Base-by-base conservation (phyloP, 1,284 basidiomycete genomes). In the Irpex sp. region DNA sequence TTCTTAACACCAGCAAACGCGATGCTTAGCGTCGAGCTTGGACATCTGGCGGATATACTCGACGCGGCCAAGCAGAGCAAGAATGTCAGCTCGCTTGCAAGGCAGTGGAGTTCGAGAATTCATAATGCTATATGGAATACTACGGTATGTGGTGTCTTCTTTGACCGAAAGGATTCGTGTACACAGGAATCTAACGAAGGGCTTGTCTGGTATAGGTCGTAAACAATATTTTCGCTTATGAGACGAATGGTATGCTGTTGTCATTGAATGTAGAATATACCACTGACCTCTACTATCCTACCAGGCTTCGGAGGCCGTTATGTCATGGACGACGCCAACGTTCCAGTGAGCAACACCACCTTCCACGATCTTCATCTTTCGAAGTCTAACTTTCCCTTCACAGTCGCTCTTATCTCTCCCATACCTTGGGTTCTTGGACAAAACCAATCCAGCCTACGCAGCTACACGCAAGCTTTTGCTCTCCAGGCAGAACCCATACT, bases 311-410 rank as follows among this genome's bases (percentile, higher is more conserved):
- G 89, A 44, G 83, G 85, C 9, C 76, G 84, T 64, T 91, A 91
- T 74, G 82, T 91, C 21, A 92, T 91, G 88, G 91, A 92, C 66
- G 91, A 92, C 66, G 90, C 89, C 1, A 92, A 92, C 67, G 90
- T 93, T 60, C 91, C 91, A 17, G 89, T 90, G 71, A 68, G 85
- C 74, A 19, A 38, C 8, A 21, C 19, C 19, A 11, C 9, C 26
- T 9, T 21, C 54, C 21, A n/a, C 19, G 26, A 8, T 55, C 8
- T 55, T 11, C 54, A n/a, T n/a, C 13, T 13, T n/a, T 8, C 6
- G 58, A 9, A 37, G 21, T 17, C 58, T 19, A 19, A 2, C 2
- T 1, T 21, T n/a, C 13, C 15, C 13, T 51, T 8, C 19, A n/a
- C 58, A 91, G 86, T 91, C 90, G 0, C 76, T 92, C 13, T 76